These are phyloP conservation scores for Arachis monticola DNA, from an alignment of 331 rosid species.

Conservation along the genomic window DNA sequence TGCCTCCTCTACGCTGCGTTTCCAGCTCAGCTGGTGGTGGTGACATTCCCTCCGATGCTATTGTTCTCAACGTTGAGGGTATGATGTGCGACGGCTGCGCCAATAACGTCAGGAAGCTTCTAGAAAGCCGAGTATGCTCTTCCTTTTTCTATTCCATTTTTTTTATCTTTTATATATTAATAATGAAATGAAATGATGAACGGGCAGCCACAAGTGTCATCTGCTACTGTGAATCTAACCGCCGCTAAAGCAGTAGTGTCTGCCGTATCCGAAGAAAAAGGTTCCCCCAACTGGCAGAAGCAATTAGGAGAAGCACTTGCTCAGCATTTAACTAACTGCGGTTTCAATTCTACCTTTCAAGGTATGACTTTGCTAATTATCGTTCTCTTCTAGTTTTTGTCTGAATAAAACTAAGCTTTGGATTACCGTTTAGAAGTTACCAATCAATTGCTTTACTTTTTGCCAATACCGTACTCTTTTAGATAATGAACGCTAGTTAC, in stretches of 20 bases:
- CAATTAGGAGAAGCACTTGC: constrained; percentile 90
- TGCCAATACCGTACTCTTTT: no score
- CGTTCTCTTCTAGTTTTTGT: no score
- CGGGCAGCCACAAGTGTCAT: constrained; percentile 81
- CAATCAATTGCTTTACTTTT: no score
- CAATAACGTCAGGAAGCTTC: constrained; percentile 77
- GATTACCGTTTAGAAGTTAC: no score
- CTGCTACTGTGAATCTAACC: constrained; percentile 83
- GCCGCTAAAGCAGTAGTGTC: constrained; percentile 88
- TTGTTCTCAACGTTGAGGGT: constrained; percentile 82
- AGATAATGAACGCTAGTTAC: no score
- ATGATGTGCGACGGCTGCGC: constrained; percentile 98
- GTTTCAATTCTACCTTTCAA: constrained; percentile 74
- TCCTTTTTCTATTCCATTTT: constrained; percentile 1
- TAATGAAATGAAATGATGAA: background rate
- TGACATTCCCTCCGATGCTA: constrained; percentile 43
- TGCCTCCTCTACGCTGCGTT: background rate
- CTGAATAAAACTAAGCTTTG: no score
- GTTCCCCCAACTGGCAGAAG: constrained; percentile 59
- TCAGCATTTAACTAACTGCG: constrained; percentile 79
- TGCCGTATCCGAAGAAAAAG: constrained; percentile 70
- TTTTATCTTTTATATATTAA: background rate
- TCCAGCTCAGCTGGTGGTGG: constrained; percentile 39
- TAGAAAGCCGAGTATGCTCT: constrained; percentile 76
- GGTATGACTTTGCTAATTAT: constrained; percentile 42